Conservation (phyloP, 805 yeast genomes). For the Grigorovia humatica region DNA sequence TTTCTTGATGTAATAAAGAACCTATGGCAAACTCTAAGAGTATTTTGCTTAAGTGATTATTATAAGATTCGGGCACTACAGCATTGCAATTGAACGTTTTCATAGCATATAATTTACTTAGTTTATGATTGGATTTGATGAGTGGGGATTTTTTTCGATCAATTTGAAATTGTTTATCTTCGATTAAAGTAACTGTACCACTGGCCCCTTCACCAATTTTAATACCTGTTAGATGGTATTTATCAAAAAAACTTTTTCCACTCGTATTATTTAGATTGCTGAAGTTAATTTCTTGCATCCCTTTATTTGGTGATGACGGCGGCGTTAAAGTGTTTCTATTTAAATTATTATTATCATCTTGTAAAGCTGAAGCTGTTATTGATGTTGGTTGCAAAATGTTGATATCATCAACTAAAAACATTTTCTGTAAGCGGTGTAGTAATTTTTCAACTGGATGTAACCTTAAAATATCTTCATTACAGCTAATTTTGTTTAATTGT, state of each 20-base stretch:
- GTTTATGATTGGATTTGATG: neutral
- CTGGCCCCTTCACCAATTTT: constrained; percentile 89
- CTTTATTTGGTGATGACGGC: neutral
- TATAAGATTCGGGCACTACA: neutral
- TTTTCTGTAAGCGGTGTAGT: constrained; percentile 19
- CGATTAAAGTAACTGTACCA: constrained; percentile 79
- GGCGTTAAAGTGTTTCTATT: neutral
- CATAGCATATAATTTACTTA: constrained; percentile 55
- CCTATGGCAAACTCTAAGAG: constrained; percentile 77
- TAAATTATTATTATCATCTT: neutral
- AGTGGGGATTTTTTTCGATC: neutral
- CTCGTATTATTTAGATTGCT: neutral
- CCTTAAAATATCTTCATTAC: neutral
- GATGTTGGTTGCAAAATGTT: constrained; percentile 3
- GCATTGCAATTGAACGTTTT: constrained; percentile 47
- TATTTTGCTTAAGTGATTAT: constrained; percentile 57
- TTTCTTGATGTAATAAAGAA: constrained; percentile 64
- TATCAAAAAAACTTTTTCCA: constrained; percentile 34
- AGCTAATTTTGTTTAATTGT: neutral
- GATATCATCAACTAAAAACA: constrained; percentile 32
- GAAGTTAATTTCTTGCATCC: neutral
- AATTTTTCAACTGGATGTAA: constrained; percentile 23
- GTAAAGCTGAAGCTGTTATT: neutral
- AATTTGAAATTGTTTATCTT: constrained; percentile 35
- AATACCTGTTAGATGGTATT: constrained; percentile 67